These are phyloP conservation scores for Lipomyces sp. DNA, from an alignment of 805 yeast species.

Conservation along the genomic window DNA sequence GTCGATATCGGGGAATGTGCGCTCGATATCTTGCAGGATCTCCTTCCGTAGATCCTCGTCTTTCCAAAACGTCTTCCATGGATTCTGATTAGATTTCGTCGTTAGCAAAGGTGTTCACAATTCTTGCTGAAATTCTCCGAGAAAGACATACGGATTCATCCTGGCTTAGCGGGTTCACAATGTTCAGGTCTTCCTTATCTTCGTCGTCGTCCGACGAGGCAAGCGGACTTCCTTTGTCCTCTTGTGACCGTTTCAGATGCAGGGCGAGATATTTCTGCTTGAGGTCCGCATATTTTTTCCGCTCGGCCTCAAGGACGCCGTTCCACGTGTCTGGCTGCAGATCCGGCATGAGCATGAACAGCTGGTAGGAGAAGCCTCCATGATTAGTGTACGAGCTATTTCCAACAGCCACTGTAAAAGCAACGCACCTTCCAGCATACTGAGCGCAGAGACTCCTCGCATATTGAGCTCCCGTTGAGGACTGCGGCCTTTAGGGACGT, in stretches of 20 bases:
- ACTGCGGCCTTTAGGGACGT: constrained; percentile 23
- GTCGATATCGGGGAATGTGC: constrained; percentile 38
- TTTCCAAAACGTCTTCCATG: constrained; percentile 26
- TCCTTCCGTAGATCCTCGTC: constrained; percentile 29
- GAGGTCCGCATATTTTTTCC: constrained; percentile 18
- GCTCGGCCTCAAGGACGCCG: constrained; percentile 7
- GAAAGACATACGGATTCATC: constrained; percentile 22
- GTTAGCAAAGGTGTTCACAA: not conserved
- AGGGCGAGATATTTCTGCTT: constrained; percentile 11
- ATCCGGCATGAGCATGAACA: constrained; percentile 25
- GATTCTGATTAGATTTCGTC: constrained; percentile 13
- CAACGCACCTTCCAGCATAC: constrained; percentile 25
- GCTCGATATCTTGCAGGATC: constrained; percentile 36
- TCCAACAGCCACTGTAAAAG: not conserved
- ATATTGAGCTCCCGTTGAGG: constrained; percentile 14
- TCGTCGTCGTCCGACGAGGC: not conserved
- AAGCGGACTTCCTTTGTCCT: not conserved
- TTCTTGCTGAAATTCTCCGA: no score
- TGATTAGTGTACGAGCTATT: not conserved
- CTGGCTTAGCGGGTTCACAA: constrained; percentile 25
- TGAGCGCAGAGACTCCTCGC: constrained; percentile 22
- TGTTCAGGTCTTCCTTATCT: constrained; percentile 18
- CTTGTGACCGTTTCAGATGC: constrained; percentile 15
- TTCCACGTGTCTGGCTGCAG: constrained; percentile 28
- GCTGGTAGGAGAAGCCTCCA: no score